phyloP scores from a whole-genome alignment of 1,284 basidiomycete genomes.

The Lentinula novae-zelandiae region DNA sequence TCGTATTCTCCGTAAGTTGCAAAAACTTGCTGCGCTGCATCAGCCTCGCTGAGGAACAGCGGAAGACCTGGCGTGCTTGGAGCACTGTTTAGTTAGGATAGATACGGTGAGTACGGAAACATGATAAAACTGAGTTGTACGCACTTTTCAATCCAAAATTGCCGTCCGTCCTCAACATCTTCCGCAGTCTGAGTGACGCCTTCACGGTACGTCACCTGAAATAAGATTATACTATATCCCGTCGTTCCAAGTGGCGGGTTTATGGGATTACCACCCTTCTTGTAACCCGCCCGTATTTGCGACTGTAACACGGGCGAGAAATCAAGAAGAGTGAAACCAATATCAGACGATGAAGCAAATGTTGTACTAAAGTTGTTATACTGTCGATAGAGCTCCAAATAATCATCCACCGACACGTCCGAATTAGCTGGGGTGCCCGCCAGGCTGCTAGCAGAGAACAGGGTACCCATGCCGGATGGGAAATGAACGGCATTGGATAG shows the following conservation, averaged over 20 bases:
- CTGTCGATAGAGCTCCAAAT: background rate
- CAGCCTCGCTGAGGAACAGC: conserved; percentile 35
- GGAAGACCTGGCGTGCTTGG: conserved; percentile 31
- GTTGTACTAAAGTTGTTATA: conserved; percentile 19
- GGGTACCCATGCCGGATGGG: conserved; percentile 24
- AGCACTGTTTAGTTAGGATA: conserved; percentile 19
- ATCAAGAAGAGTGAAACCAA: conserved; percentile 25
- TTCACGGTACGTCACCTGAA: conserved; percentile 24
- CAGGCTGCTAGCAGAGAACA: conserved; percentile 25
- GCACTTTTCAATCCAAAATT: conserved; percentile 23
- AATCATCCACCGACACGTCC: background rate
- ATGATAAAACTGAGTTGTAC: conserved; percentile 4
- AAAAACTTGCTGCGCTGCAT: conserved; percentile 31
- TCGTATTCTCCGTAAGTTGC: conserved; percentile 32
- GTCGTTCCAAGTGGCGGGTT: conserved; percentile 25
- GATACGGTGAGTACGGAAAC: background rate
- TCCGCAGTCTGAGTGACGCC: conserved; percentile 20
- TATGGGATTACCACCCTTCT: conserved; percentile 31
- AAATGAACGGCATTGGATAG: conserved; percentile 20
- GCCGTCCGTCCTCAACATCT: conserved; percentile 19
- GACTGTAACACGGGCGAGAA: conserved; percentile 33
- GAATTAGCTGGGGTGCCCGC: conserved; percentile 15
- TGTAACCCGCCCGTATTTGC: conserved; percentile 26
- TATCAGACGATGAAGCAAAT: conserved; percentile 17
- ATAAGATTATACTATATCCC: conserved; percentile 29